Percentiles rank a stretch among this genome's conserved stretches.
These are phyloP conservation scores for Phaeosphaeriaceae sp. DNA, from an alignment of 2,329 filamentous ascomycete species.

Conservation along the genomic window DNA sequence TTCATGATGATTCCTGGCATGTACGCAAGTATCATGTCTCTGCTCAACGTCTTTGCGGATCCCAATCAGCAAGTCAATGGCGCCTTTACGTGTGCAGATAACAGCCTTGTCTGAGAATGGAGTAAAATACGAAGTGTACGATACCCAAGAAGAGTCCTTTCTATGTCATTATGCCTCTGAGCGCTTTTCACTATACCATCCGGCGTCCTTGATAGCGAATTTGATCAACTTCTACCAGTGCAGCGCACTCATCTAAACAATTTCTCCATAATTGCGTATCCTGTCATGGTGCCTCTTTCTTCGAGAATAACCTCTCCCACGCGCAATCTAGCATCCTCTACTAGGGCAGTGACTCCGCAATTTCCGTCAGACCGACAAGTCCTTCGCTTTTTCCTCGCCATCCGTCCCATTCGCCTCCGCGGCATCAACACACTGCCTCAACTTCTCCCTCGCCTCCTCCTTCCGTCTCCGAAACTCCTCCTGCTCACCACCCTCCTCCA, in stretches of 20 bases:
- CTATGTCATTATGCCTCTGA: background rate
- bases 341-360: no score
- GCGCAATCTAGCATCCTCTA: background rate
- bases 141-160: background rate
- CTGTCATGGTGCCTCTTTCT: background rate
- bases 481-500: background rate
- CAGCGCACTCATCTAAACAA: background rate
- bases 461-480: background rate
- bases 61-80: constrained; percentile 31
- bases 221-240: background rate
- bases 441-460: background rate
- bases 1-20: constrained; percentile 36
- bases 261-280: background rate
- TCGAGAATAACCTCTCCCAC: background rate
- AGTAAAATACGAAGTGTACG: background rate
- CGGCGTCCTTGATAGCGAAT: background rate
- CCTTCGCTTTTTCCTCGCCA: no score
- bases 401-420: background rate
- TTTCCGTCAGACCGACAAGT: no score
- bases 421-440: background rate
- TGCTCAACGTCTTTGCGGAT: constrained; percentile 33
- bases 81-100: constrained; percentile 38
- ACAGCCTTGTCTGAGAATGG: constrained; percentile 25
- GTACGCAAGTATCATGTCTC: constrained; percentile 31
- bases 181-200: background rate